Percentiles rank a stretch among this genome's conserved stretches.
phyloP scores from a whole-genome alignment of 2,329 filamentous ascomycete species.

The Trichothecium sympodiale region DNA sequence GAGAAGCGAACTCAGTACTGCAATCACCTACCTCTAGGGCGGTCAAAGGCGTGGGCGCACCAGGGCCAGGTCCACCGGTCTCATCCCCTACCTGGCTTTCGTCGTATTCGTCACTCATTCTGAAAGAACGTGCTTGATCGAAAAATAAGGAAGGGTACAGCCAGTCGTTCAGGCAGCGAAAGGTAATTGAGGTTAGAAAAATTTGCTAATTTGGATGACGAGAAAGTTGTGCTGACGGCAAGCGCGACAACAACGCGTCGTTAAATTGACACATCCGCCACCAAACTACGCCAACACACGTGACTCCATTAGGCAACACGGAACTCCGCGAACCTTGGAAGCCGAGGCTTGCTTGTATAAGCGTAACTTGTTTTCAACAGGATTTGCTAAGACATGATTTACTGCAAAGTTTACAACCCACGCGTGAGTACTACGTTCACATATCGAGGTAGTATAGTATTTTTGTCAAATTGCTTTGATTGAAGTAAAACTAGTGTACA shows the following conservation, averaged over 20 bases:
- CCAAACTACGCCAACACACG: slow-evolving; percentile 26
- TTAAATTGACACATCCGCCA: slow-evolving; percentile 13
- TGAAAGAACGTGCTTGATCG: slow-evolving; percentile 2
- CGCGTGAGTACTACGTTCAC: too few relatives aligned
- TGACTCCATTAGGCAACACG: slow-evolving; percentile 13
- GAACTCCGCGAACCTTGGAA: too few relatives aligned
- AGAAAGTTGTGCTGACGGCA: slow-evolving; percentile 10
- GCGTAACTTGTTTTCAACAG: too few relatives aligned
- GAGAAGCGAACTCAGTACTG: slow-evolving; percentile 2
- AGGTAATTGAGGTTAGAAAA: slow-evolving; percentile 7
- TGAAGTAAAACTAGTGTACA: too few relatives aligned
- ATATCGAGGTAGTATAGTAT: too few relatives aligned
- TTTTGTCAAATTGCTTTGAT: too few relatives aligned
- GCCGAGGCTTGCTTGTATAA: too few relatives aligned
- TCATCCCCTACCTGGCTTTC: slow-evolving; percentile 59
- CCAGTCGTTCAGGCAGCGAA: neutral
- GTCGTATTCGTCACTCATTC: slow-evolving; percentile 49
- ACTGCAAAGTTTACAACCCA: too few relatives aligned
- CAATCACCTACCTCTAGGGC: slow-evolving; percentile 63
- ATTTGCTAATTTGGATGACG: slow-evolving; percentile 3
- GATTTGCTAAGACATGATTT: too few relatives aligned
- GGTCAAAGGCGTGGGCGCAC: slow-evolving; percentile 81
- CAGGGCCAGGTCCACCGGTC: slow-evolving; percentile 64
- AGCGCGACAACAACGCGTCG: slow-evolving; percentile 24
- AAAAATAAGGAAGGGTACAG: neutral